Evolutionary conservation across 495 filamentous ascomycete species (phyloP), one percentile per base, ranked within the genome.

Genomic region (Aspergillus saccharolyticus): DNA sequence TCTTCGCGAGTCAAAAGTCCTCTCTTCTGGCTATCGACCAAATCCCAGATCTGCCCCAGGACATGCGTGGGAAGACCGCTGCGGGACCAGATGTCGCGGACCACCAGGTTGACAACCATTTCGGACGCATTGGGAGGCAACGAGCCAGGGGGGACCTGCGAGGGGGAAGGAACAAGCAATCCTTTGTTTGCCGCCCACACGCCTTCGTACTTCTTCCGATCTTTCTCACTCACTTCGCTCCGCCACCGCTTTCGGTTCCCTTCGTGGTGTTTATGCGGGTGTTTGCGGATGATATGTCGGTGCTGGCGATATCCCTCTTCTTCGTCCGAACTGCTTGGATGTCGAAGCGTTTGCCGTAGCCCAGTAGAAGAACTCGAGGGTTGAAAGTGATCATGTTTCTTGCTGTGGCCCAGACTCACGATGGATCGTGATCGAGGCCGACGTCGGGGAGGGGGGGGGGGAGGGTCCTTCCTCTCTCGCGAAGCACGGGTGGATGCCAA

Each of bases 151-250:
- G 56, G 47, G 5, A 18, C 25, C 19, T 58, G 52, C 15, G 53
- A 22, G 6, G 7, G 2, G 2, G 52, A 53, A 42, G 66, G 60
- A 49, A 83, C 70, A 22, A 80, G 71, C n/a, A 92, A 54, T 0
- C 91, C 93, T 56, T 83, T 83, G 64, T 98, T 97, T 17, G 90
- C 91, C 21, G 95, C 94, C 91, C 91, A 98, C 3, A 98, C 86
- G 4, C 91, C 95, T 72, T 97, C 94, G 64, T 97, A 97, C n/a
- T 93, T 79, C 63, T 89, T 90, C 42, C 91, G 80, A 64, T 97
- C 90, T 9, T 84, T 73, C 56, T 87, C 82, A 0, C 88, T 89
- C 42, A 97, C 79, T 53, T 83, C 78, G 56, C 89, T 86, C 28
- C 86, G 78, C 89, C 91, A 97, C n/a, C 89, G 81, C 64, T 85